phyloP scores from a whole-genome alignment of 2,329 filamentous ascomycete species.

The Botrytis deweyae region DNA sequence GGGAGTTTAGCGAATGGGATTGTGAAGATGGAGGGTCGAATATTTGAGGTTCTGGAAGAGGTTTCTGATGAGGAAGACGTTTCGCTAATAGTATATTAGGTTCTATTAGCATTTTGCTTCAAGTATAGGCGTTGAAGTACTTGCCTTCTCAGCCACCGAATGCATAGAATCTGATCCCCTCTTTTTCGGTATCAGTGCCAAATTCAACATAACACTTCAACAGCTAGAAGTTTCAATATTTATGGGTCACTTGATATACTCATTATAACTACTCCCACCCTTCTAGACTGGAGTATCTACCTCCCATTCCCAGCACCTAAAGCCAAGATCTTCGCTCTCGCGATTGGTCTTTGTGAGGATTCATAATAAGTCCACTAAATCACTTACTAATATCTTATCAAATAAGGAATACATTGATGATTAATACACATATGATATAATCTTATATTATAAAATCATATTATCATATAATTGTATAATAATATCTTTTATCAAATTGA shows the following conservation, averaged over 20 bases:
- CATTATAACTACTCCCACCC: too few species aligned
- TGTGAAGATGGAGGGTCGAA: neutral
- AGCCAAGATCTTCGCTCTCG: neutral
- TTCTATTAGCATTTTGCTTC: neutral
- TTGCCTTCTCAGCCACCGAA: neutral
- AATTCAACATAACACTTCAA: neutral
- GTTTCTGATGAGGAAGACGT: neutral
- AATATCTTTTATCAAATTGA: too few species aligned
- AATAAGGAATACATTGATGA: too few species aligned
- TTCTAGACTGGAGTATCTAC: too few species aligned
- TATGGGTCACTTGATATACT: neutral
- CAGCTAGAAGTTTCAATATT: rapidly evolving
- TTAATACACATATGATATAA: too few species aligned
- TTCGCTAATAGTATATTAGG: neutral
- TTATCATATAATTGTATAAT: too few species aligned
- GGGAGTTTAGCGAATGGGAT: neutral
- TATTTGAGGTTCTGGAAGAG: neutral
- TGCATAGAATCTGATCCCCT: neutral
- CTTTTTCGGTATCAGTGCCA: rapidly evolving
- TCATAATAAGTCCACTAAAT: too few species aligned
- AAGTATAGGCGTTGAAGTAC: neutral
- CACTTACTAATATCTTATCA: too few species aligned
- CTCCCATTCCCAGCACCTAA: neutral
- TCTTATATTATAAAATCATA: too few species aligned
- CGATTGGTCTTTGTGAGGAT: too few species aligned